A percentile compares a stretch with the other conserved stretches of the same genome.
These are phyloP conservation scores for Hibiscus trionum DNA, from an alignment of 345 rosid species.

Conservation along the genomic window DNA sequence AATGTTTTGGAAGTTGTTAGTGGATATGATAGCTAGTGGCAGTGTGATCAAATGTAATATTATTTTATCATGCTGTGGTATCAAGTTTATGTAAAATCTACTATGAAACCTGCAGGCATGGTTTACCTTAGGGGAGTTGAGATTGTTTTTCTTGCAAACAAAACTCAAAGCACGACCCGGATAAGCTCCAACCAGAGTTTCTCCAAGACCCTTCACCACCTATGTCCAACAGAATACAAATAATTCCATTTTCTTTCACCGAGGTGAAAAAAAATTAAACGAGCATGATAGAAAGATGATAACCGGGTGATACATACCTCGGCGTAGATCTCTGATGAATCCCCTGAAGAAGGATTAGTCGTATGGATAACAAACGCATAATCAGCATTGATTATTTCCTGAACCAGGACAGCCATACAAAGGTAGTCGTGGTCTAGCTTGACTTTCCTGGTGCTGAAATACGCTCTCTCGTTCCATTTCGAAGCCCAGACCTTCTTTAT, in stretches of 20 bases:
- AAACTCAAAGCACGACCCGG: conserved; percentile 98
- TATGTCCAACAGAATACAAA: conserved; percentile 13
- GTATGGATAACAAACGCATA: conserved; percentile 99
- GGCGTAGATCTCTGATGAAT: conserved; percentile 84
- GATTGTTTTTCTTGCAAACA: conserved; percentile 64
- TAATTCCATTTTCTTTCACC: conserved; percentile 2
- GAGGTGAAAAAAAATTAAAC: background rate
- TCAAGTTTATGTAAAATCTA: background rate
- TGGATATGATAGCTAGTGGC: background rate
- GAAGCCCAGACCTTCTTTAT: conserved; percentile 99
- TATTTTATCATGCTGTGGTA: background rate
- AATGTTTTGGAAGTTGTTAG: conserved; percentile 16
- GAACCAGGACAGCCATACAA: conserved; percentile 98
- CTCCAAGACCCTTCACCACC: conserved; percentile 98
- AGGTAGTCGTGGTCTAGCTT: conserved; percentile 88
- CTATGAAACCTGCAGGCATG: background rate
- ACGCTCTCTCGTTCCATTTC: conserved; percentile 98
- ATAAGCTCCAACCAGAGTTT: conserved; percentile 97
- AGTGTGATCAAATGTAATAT: background rate
- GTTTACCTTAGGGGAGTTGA: conserved; percentile 69
- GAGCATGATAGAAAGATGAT: background rate
- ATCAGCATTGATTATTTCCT: conserved; percentile 92
- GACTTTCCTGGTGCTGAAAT: conserved; percentile 82
- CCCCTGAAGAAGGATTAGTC: conserved; percentile 91
- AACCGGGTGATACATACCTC: conserved; percentile 48